These are phyloP conservation scores for Moniliophthora roreri DNA, from an alignment of 1,284 basidiomycete species.

Conservation along the genomic window DNA sequence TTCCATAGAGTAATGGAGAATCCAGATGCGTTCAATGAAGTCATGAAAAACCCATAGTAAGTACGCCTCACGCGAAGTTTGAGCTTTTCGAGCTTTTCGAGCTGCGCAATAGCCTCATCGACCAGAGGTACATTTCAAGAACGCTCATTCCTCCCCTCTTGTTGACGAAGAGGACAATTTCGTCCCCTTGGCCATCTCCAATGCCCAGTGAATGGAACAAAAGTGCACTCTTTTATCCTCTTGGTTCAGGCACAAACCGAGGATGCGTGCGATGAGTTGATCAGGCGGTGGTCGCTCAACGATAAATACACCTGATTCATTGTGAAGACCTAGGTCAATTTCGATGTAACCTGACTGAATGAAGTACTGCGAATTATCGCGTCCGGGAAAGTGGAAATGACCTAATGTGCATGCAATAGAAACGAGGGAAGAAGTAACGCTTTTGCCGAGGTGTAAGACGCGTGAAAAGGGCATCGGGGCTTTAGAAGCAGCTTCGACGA, in stretches of 20 bases:
- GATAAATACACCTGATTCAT: constrained; percentile 10
- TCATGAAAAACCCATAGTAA: constrained; percentile 39
- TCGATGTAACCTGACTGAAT: constrained; percentile 17
- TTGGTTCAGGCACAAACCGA: constrained; percentile 9
- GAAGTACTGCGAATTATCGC: constrained; percentile 12
- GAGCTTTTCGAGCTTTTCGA: constrained; percentile 27
- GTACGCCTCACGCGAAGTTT: constrained; percentile 15
- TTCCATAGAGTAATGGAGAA: constrained; percentile 43
- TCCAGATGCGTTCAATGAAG: constrained; percentile 44
- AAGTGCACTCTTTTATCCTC: constrained; percentile 17
- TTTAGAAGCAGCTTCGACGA: constrained; percentile 11
- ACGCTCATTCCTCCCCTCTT: constrained; percentile 42
- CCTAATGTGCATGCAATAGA: constrained; percentile 12
- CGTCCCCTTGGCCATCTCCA: constrained; percentile 15
- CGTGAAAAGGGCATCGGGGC: constrained; percentile 2
- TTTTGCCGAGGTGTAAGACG: constrained; percentile 6
- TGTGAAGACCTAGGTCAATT: constrained; percentile 10
- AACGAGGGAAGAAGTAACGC: constrained; percentile 5
- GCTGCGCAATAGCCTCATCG: constrained; percentile 33
- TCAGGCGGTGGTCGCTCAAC: constrained; percentile 7
- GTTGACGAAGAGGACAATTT: constrained; percentile 38
- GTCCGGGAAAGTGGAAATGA: constrained; percentile 11
- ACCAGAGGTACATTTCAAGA: constrained; percentile 40
- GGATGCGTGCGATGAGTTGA: constrained; percentile 8
- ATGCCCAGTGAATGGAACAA: constrained; percentile 7